These are phyloP conservation scores for Phytophthora pluvialis DNA, from an alignment of 352 stramenopile species.

Conservation along the genomic window DNA sequence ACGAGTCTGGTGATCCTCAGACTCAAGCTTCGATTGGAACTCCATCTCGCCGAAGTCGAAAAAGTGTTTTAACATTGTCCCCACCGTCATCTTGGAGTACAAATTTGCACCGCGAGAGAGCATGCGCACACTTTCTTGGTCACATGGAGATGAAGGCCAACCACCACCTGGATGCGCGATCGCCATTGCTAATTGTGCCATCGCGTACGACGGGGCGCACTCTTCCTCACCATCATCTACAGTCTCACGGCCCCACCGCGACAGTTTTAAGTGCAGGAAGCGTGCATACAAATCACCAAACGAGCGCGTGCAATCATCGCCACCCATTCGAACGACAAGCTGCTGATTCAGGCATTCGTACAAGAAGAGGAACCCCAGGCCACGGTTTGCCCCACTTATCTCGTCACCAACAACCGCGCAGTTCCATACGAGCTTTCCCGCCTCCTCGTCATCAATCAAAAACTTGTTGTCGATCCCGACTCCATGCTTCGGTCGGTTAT, in stretches of 20 bases:
- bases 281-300: conserved; percentile 80
- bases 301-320: conserved; percentile 75
- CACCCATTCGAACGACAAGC: conserved; percentile 65
- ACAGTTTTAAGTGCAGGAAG: conserved; percentile 86
- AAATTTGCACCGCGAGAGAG: conserved; percentile 81
- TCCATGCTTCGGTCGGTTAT: conserved; percentile 79
- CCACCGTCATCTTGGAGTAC: conserved; percentile 83
- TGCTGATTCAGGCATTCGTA: conserved; percentile 85
- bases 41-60: conserved; percentile 80
- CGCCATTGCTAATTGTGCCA: conserved; percentile 80
- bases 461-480: conserved; percentile 62
- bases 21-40: conserved; percentile 66
- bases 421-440: conserved; percentile 85
- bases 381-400: conserved; percentile 81
- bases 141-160: conserved; percentile 70
- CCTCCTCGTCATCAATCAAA: conserved; percentile 80
- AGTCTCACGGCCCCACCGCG: conserved; percentile 82
- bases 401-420: conserved; percentile 83
- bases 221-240: conserved; percentile 89
- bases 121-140: conserved; percentile 71
- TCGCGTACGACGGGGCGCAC: conserved; percentile 68
- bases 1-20: conserved; percentile 53
- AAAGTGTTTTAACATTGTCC: conserved; percentile 83
- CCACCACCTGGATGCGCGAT: conserved; percentile 55
- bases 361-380: conserved; percentile 80